Evolutionary conservation across 495 filamentous ascomycete genomes (phyloP), one percentile per base, ranked within the genome.

Genomic region (Cudoniella acicularis): DNA sequence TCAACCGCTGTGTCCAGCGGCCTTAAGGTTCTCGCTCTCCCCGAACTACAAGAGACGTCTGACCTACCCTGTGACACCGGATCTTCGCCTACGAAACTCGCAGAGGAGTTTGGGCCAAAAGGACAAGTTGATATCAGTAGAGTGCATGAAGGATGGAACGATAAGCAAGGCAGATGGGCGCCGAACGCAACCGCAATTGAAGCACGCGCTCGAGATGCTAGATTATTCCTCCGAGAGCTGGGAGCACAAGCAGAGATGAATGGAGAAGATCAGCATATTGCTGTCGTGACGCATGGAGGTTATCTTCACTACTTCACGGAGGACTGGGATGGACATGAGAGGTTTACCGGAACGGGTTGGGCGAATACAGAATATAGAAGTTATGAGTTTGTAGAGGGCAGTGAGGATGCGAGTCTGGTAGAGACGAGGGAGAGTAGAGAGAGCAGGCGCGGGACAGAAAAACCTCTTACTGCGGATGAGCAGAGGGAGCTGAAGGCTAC

Each of bases 31-130:
- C 77, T 90, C 50, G 84, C 87, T 9, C 73, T 96, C 1, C 89
- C 90, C 0, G 89, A 93, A 57, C 68, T 90, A 0, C 93, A 97
- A 71, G 93, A 97, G 72, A 86, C 87, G 0, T 84, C 82, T 10
- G 81, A 84, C 23, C 70, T 88, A 17, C 84, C 91, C 0, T 95
- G 92, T 72, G 92, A 98, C 68, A 87, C 83, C 2, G 92, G 93
- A 0, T 85, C 78, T 30, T 68, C 77, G 1, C 74, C 75, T 3
- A 67, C 70, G 9, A 72, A 69, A 46, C 66, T 96, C 20, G 66
- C 69, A 17, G 62, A 64, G 9, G 88, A 91, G 63, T 87, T 93
- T 69, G 41, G 10, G 2, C 13, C 1, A 3, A 52, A 61, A n/a
- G 69, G 73, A 52, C 75, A 73, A 20, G 88, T 95, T 3, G 89